A percentile compares a stretch with the other conserved stretches of the same genome.
These are phyloP conservation scores for Protomyces arabidopsidicola DNA, from an alignment of 1,139 yeast species.

Conservation along the genomic window DNA sequence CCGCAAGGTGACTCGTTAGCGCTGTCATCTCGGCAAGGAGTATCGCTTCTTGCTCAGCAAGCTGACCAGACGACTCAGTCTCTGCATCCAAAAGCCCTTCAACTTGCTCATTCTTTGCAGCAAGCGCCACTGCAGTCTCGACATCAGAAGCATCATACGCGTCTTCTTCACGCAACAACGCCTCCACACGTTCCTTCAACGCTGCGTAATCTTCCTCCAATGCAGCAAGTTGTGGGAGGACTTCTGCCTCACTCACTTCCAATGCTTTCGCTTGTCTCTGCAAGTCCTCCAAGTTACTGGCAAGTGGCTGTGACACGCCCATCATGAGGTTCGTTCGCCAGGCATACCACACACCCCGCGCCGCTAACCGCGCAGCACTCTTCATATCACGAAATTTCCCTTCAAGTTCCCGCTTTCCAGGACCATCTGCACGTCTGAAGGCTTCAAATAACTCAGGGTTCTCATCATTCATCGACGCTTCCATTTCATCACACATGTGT, in stretches of 20 bases:
- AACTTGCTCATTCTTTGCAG: conserved; percentile 7
- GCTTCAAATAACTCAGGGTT: conserved; percentile 51
- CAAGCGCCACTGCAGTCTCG: conserved; percentile 28
- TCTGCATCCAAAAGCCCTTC: conserved; percentile 29
- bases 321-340: conserved; percentile 53
- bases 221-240: conserved; percentile 37
- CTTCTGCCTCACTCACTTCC: conserved; percentile 36
- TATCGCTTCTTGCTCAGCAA: not conserved
- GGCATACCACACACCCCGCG: conserved; percentile 54
- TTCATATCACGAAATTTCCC: conserved; percentile 49
- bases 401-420: conserved; percentile 45
- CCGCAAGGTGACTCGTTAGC: conserved; percentile 2
- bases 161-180: conserved; percentile 18
- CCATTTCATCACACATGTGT: conserved; percentile 46
- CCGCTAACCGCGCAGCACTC: conserved; percentile 50
- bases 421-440: conserved; percentile 44
- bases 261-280: conserved; percentile 23
- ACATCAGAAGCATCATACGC: conserved; percentile 31
- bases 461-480: conserved; percentile 45
- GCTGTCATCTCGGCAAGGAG: conserved; percentile 5
- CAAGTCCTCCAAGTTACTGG: conserved; percentile 36
- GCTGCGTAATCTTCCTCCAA: conserved; percentile 37
- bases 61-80: conserved; percentile 25
- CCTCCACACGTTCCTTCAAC: conserved; percentile 38
- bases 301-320: conserved; percentile 45